Evolutionary conservation across 2,329 filamentous ascomycete species (phyloP), one percentile per base, ranked within the genome.

Genomic region (Pseudocercospora pini-densiflorae): DNA sequence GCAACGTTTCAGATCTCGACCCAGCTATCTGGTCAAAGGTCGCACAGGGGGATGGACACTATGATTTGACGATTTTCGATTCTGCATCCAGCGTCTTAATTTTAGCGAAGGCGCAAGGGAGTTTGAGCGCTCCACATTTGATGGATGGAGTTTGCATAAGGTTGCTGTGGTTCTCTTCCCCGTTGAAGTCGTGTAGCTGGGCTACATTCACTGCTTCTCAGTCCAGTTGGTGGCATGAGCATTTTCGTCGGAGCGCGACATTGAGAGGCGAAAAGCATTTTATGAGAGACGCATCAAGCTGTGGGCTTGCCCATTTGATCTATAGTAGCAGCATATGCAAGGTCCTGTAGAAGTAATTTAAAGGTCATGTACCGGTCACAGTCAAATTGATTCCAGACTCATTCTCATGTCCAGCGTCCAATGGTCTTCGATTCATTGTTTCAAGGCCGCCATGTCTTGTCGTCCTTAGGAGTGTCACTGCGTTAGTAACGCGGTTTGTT

Each of bases 31-130:
- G 31, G 55, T 24, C 9, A 36, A 3, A 19, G 23, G 23, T 43
- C n/a, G 31, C 29, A 43, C 55, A 36, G 45, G 27, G 33, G 27
- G 19, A n/a, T 27, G 29, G 36, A 27, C 9, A 24, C 21, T 9
- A 27, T 53, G 29, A 58, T 55, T 33, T 40, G 12, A 58, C 54
- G 54, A 58, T 9, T 27, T 24, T 5, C 33, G 29, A 58, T 58
- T 58, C 47, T 58, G 54, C 54, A 19, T 58, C 19, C n/a, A 58
- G 55, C 55, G 19, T 58, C 19, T 24, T 43, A 36, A 19, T 58
- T 43, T 43, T 5, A 58, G 55, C 55, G 55, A 58, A 19, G 55
- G 55, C 55, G 55, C 31, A 36, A 58, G 31, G 31, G 24, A 27
- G 47, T 27, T 23, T 23, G 47, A 27, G 47, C 24, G 47, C 14